Base-by-base conservation (phyloP, 768 basidiomycete genomes). In the Hygrophoropsis aurantiaca region DNA sequence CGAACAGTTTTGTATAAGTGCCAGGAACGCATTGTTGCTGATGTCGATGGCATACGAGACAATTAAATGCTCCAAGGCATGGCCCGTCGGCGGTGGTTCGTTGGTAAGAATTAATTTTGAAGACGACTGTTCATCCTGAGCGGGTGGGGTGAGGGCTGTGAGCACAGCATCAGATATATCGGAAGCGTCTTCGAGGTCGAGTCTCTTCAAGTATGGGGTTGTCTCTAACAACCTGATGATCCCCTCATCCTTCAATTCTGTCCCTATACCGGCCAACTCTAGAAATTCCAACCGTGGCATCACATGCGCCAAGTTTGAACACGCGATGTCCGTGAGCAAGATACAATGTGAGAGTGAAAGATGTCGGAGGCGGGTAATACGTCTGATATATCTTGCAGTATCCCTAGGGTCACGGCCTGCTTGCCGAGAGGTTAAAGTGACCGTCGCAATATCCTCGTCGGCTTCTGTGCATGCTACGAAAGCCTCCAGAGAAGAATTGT, bases 141-240 rank as follows among this genome's bases (percentile, higher is more conserved):
- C 47, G 24, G 27, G 40, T 0, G 84, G 86, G 1, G 87, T 88
- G 26, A 97, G 70, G 0, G 73, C 71, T 16, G 71, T 69, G 20
- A 95, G 62, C n/a, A 93, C 76, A 2, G 73, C 67, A 62, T 95
- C 91, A 1, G 80, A 85, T 44, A 94, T 79, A 15, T 83, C 78
- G 11, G 67, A 64, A 5, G 90, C 90, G 53, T 91, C 88, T 59
- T 95, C 94, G n/a, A 97, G 70, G 61, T 97, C 94, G 33, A 95
- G 68, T 37, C 80, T 80, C 45, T 82, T 76, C 39, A 97, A 82
- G 50, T 74, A 63, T 1, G 87, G 87, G 2, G 84, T 85, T 11
- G 85, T 85, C 37, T 66, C 67, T 27, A 97, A 67, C 18, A 97
- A 73, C 35, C 74, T 74, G 15, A 90, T 68, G 6, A 97, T 67